phyloP scores from a whole-genome alignment of 1,284 basidiomycete genomes.

The Rhodotorula mucilaginosa region DNA sequence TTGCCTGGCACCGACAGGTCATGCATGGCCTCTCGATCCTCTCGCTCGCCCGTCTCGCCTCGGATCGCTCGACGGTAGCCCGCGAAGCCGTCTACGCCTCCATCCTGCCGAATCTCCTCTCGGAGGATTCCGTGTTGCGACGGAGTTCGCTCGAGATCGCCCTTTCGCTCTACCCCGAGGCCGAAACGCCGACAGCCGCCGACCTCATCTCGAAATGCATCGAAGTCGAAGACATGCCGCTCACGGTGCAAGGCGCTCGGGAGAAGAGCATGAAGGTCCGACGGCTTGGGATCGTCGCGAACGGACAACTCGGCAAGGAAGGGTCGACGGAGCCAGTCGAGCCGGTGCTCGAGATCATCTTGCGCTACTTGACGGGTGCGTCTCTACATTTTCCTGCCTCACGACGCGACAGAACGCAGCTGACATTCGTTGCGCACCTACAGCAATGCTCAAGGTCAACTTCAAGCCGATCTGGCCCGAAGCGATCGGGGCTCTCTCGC shows the following conservation, averaged over 20 bases:
- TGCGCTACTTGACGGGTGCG: conserved; percentile 53
- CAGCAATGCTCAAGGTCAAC: conserved; percentile 84
- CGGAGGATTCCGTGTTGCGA: conserved; percentile 53
- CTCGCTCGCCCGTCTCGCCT: conserved; percentile 25
- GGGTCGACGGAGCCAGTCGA: conserved; percentile 33
- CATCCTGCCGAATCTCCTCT: conserved; percentile 49
- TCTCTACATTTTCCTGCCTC: conserved; percentile 55
- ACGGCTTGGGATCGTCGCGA: conserved; percentile 45
- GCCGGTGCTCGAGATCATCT: conserved; percentile 33
- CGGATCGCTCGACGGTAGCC: conserved; percentile 9
- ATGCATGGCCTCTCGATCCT: conserved; percentile 34
- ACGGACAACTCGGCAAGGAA: conserved; percentile 30
- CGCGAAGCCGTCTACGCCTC: conserved; percentile 35
- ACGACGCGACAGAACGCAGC: conserved; percentile 42
- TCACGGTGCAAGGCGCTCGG: conserved; percentile 65
- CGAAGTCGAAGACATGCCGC: conserved; percentile 43
- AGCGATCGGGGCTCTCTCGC: conserved; percentile 65
- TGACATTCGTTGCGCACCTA: neutral
- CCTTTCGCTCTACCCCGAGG: conserved; percentile 34
- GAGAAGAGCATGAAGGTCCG: conserved; percentile 72
- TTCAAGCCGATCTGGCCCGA: conserved; percentile 83
- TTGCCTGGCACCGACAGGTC: conserved; percentile 42
- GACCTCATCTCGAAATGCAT: conserved; percentile 41
- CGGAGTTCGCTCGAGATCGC: conserved; percentile 50
- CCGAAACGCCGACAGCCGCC: conserved; percentile 29